Conservation (phyloP, 306 rosid genomes). For the Vigna reflexopilosa region DNA sequence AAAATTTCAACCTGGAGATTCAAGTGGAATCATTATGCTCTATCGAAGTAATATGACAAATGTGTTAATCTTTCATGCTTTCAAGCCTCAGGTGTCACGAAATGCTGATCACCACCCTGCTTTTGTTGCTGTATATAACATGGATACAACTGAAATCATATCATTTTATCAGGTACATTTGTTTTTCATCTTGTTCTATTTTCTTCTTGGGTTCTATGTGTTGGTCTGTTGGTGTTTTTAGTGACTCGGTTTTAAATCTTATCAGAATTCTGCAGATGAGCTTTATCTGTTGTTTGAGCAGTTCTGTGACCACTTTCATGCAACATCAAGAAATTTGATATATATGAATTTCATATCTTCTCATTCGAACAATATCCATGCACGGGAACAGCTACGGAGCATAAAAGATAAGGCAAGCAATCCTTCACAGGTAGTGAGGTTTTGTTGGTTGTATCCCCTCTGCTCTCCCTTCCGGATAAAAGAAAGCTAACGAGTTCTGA, state of each 20-base stretch:
- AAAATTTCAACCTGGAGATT: conserved; percentile 23
- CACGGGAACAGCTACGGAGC: conserved; percentile 74
- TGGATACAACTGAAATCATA: conserved; percentile 95
- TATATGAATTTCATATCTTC: conserved; percentile 87
- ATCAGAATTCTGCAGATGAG: conserved; percentile 86
- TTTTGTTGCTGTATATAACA: conserved; percentile 89
- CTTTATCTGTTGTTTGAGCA: conserved; percentile 86
- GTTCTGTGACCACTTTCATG: conserved; percentile 84
- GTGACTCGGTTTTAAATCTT: conserved; percentile 51
- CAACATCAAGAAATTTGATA: conserved; percentile 73
- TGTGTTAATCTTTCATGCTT: conserved; percentile 45
- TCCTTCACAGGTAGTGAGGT: conserved; percentile 68
- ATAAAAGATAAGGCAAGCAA: conserved; percentile 75
- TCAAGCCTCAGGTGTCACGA: conserved; percentile 77
- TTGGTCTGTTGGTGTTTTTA: conserved; percentile 20
- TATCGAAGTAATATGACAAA: conserved; percentile 41
- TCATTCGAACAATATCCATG: conserved; percentile 82
- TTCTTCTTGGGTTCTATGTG: conserved; percentile 33
- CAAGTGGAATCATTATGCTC: conserved; percentile 27
- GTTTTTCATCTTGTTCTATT: conserved; percentile 31
- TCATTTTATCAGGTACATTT: conserved; percentile 85
- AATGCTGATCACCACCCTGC: conserved; percentile 79
- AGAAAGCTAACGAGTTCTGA: conserved; percentile 23
- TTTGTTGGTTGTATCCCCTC: conserved; percentile 28
- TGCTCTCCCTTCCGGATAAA: conserved; percentile 6